phyloP scores from a whole-genome alignment of 140 eudicot species.

The Stevia rebaudiana region DNA sequence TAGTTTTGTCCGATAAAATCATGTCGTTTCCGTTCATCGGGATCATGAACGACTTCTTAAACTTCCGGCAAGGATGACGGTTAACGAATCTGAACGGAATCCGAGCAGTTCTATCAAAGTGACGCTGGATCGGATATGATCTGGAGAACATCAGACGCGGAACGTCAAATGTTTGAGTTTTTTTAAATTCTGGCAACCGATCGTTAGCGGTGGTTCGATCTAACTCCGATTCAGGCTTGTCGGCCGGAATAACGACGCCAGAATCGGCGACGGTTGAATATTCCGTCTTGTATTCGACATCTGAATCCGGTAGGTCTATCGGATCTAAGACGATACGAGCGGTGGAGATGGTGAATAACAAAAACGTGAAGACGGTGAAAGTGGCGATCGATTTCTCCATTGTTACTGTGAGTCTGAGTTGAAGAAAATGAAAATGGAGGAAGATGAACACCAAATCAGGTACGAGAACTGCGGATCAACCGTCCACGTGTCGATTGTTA shows the following conservation, averaged over 20 bases:
- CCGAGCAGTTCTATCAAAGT: constrained; percentile 13
- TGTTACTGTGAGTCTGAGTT: background rate
- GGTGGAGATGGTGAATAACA: constrained; percentile 22
- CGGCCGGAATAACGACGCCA: background rate
- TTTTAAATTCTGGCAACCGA: background rate
- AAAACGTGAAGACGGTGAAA: constrained; percentile 19
- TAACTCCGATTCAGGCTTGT: background rate
- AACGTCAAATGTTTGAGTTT: constrained; percentile 2
- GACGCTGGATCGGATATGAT: constrained; percentile 18
- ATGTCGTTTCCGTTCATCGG: constrained; percentile 19
- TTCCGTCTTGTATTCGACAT: background rate
- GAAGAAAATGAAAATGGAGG: too few species aligned
- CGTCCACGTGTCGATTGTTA: too few species aligned
- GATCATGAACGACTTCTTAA: background rate
- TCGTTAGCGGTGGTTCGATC: background rate
- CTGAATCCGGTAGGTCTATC: background rate
- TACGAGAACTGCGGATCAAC: background rate
- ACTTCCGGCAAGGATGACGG: constrained; percentile 30
- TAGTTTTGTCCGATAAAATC: constrained; percentile 8
- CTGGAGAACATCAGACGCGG: constrained; percentile 8
- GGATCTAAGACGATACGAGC: constrained; percentile 9
- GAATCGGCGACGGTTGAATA: too few species aligned
- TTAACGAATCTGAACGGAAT: constrained; percentile 25
- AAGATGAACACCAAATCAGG: background rate
- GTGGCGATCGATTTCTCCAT: constrained; percentile 25